These are phyloP conservation scores for Somion occarium DNA, from an alignment of 1,284 basidiomycete species.

Conservation along the genomic window DNA sequence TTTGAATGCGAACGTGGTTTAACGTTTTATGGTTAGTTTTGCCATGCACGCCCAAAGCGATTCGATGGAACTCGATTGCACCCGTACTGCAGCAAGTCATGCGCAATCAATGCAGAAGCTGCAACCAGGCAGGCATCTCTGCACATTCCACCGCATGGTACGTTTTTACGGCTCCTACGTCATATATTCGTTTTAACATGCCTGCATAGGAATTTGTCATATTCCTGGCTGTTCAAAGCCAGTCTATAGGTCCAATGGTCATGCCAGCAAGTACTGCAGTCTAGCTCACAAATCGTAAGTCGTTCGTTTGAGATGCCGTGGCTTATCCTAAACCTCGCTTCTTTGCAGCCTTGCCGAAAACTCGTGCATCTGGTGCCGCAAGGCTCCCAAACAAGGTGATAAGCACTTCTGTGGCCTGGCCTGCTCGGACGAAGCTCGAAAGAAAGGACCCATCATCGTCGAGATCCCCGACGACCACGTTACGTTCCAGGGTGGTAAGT, in stretches of 20 bases:
- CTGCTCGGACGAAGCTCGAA: slow-evolving; percentile 47
- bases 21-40: slow-evolving; percentile 25
- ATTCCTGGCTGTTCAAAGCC: slow-evolving; percentile 48
- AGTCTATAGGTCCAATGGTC: slow-evolving; percentile 31
- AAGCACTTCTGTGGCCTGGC: slow-evolving; percentile 53
- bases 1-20: not conserved
- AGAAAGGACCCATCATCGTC: slow-evolving; percentile 46
- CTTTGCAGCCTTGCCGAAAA: slow-evolving; percentile 29
- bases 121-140: slow-evolving; percentile 15
- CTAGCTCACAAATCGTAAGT: slow-evolving; percentile 44
- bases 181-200: not conserved
- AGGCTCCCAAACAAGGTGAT: slow-evolving; percentile 44
- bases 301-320: too few species aligned
- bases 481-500: slow-evolving; percentile 57
- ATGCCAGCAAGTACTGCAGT: slow-evolving; percentile 41
- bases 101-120: slow-evolving; percentile 40
- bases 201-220: slow-evolving; percentile 36
- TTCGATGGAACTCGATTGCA: slow-evolving; percentile 47
- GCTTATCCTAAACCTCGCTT: not conserved
- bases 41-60: slow-evolving; percentile 49
- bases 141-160: slow-evolving; percentile 10
- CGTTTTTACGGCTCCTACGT: not conserved
- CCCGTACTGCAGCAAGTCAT: slow-evolving; percentile 54
- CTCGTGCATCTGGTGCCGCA: slow-evolving; percentile 52
- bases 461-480: slow-evolving; percentile 55